phyloP scores from a whole-genome alignment of 345 rosid species.

The Populus deltoides region DNA sequence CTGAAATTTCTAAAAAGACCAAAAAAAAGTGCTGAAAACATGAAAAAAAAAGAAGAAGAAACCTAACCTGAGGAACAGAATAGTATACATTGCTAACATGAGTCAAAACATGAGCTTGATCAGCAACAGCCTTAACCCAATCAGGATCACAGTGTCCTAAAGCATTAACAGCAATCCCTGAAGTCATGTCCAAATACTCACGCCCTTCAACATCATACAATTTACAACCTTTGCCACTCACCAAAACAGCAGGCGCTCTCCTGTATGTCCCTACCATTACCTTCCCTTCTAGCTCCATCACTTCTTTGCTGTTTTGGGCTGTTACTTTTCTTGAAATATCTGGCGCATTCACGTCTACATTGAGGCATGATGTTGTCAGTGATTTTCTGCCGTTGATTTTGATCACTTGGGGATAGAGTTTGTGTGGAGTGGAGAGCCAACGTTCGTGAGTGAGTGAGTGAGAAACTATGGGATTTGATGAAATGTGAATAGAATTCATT shows the following conservation, averaged over 20 bases:
- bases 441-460: background rate
- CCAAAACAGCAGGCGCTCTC: constrained; percentile 58
- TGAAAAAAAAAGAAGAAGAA: background rate
- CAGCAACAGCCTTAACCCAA: constrained; percentile 61
- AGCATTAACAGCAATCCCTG: constrained; percentile 86
- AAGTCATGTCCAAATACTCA: constrained; percentile 68
- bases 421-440: background rate
- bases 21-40: background rate
- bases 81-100: constrained; percentile 76
- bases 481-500: background rate
- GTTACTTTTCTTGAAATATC: background rate
- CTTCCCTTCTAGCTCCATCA: constrained; percentile 52
- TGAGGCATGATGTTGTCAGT: background rate
- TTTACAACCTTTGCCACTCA: constrained; percentile 70
- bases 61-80: constrained; percentile 62
- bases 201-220: constrained; percentile 68
- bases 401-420: background rate
- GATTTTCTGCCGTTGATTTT: constrained; percentile 1
- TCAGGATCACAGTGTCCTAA: constrained; percentile 80
- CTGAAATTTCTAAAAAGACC: background rate
- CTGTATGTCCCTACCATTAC: constrained; percentile 73
- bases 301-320: constrained; percentile 31
- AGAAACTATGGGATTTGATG: background rate
- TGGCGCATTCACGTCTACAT: constrained; percentile 9
- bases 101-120: constrained; percentile 62